A percentile compares a stretch with the other conserved stretches of the same genome.
These are phyloP conservation scores for Linderina pennispora DNA, from an alignment of 192 early-diverging fungal species.

Conservation along the genomic window DNA sequence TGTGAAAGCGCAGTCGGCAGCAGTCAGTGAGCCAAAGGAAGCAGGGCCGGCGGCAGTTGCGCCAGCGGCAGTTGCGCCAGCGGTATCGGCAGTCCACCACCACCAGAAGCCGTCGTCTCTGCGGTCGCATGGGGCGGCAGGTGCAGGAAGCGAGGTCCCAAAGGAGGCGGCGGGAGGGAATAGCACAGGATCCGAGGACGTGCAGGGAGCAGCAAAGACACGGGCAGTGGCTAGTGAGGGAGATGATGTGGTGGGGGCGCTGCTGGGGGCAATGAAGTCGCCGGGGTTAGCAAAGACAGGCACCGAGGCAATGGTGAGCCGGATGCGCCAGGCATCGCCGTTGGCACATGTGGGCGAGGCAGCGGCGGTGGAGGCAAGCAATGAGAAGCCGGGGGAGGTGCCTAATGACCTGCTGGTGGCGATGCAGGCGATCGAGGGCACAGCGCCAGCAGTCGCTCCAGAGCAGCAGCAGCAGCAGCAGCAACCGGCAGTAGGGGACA, in stretches of 20 bases:
- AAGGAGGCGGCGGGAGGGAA: neutral
- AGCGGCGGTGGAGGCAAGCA: neutral
- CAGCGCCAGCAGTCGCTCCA: neutral
- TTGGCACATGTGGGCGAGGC: no score
- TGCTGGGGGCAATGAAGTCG: conserved; percentile 36
- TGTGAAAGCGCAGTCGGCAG: neutral
- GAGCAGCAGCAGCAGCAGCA: no score
- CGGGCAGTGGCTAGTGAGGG: no score
- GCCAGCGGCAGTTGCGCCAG: neutral
- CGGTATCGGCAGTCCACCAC: neutral
- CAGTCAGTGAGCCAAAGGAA: neutral
- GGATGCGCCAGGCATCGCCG: no score
- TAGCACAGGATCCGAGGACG: no score
- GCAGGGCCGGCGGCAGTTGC: no score
- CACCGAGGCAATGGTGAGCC: no score
- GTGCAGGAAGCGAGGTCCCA: neutral
- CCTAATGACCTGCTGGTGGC: conserved; percentile 35
- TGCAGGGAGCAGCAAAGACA: no score
- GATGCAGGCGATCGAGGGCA: conserved; percentile 37
- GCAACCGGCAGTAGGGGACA: no score
- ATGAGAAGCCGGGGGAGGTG: neutral
- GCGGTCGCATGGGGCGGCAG: neutral
- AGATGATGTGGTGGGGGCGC: conserved; percentile 31
- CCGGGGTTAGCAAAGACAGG: no score
- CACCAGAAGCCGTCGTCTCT: conserved; percentile 2